Conservation (phyloP, 352 stramenopile genomes). For the Globisporangium takayamanum region DNA sequence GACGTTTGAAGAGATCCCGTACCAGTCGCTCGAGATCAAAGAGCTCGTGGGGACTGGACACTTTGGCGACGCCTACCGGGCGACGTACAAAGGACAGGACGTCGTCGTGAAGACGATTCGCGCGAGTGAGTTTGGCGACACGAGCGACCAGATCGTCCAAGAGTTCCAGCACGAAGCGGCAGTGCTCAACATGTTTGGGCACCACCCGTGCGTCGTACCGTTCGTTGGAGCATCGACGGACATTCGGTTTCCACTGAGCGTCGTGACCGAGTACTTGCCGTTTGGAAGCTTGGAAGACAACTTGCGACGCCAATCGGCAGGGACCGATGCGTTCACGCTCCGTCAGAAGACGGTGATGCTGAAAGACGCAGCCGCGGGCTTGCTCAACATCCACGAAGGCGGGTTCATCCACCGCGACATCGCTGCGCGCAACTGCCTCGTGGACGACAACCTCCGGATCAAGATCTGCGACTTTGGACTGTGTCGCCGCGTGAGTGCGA, state of each 20-base stretch:
- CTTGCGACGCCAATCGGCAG: slow-evolving; percentile 24
- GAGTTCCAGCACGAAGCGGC: slow-evolving; percentile 81
- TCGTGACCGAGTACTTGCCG: slow-evolving; percentile 72
- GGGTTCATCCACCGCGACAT: slow-evolving; percentile 81
- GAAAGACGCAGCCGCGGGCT: slow-evolving; percentile 57
- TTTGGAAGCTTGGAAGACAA: slow-evolving; percentile 73
- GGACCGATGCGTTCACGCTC: slow-evolving; percentile 19
- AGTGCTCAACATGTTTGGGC: slow-evolving; percentile 75
- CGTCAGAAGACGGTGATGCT: slow-evolving; percentile 57
- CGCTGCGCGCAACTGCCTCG: slow-evolving; percentile 70
- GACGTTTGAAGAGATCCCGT: slow-evolving; percentile 74
- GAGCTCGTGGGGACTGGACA: slow-evolving; percentile 69
- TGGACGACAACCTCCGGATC: slow-evolving; percentile 50
- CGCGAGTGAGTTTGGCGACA: slow-evolving; percentile 66
- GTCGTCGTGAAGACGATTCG: slow-evolving; percentile 83
- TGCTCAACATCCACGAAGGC: slow-evolving; percentile 84
- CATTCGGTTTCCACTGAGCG: slow-evolving; percentile 46
- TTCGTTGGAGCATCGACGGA: slow-evolving; percentile 77
- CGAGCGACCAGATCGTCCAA: slow-evolving; percentile 64
- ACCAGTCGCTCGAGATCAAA: slow-evolving; percentile 54
- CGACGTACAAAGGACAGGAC: slow-evolving; percentile 51
- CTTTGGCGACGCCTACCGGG: slow-evolving; percentile 75
- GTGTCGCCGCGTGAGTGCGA: slow-evolving; percentile 55
- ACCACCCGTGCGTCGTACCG: slow-evolving; percentile 77
- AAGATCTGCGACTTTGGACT: slow-evolving; percentile 81